Percentiles rank a stretch among this genome's conserved stretches.
phyloP scores from a whole-genome alignment of 768 basidiomycete species.

The Scleroderma bovista region DNA sequence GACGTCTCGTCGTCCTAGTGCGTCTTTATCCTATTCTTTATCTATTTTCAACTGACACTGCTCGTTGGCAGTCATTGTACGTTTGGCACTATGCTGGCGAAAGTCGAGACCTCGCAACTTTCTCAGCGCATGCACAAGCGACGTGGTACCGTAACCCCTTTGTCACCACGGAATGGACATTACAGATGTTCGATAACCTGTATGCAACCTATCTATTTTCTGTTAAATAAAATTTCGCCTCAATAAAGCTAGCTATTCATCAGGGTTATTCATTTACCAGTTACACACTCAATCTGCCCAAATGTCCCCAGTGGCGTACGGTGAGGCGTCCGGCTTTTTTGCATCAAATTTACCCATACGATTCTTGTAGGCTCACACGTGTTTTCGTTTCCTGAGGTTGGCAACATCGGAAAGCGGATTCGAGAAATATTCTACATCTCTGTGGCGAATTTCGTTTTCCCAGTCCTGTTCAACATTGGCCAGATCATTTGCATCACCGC shows the following conservation, averaged over 20 bases:
- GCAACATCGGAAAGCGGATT: slow-evolving; percentile 17
- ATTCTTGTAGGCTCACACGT: not conserved
- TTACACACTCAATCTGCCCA: slow-evolving; percentile 2
- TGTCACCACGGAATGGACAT: slow-evolving; percentile 27
- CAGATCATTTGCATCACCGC: slow-evolving; percentile 24
- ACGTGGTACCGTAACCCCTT: slow-evolving; percentile 8
- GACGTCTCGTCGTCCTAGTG: slow-evolving; percentile 20
- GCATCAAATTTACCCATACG: not conserved
- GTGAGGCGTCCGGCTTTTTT: not conserved
- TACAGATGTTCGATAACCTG: slow-evolving; percentile 32
- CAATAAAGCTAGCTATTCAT: slow-evolving; percentile 15
- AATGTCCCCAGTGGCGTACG: not conserved
- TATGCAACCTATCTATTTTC: slow-evolving; percentile 12
- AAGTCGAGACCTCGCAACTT: not conserved
- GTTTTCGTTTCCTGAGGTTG: not conserved
- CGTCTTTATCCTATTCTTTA: not conserved
- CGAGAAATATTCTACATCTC: slow-evolving; percentile 33
- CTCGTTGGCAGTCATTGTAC: slow-evolving; percentile 3
- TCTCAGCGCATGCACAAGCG: not conserved
- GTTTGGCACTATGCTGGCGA: not conserved
- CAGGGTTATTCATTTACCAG: slow-evolving; percentile 25
- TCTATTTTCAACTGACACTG: not conserved
- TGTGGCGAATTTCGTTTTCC: slow-evolving; percentile 34
- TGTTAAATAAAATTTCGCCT: not conserved
- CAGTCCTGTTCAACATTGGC: slow-evolving; percentile 29